Evolutionary conservation across 441 rosid species (phyloP).

Genomic region (Lepidium campestre): DNA sequence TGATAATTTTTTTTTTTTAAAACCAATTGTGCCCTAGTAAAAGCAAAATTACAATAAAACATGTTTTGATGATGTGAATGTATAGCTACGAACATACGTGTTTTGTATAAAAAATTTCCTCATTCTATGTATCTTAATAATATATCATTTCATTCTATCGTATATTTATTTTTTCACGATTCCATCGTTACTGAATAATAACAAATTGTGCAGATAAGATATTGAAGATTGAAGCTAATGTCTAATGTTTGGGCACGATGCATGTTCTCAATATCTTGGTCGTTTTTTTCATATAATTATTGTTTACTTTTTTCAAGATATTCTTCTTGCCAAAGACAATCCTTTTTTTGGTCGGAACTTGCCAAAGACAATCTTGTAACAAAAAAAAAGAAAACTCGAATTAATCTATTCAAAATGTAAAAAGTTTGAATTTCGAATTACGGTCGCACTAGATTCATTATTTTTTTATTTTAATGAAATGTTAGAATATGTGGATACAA

Average conservation of each 20-base stretch:
- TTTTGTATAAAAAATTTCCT: neutral
- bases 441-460: neutral
- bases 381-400: neutral
- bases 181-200: neutral
- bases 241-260: slow-evolving; percentile 11
- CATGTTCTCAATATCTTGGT: slow-evolving; percentile 26
- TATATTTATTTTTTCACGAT: neutral
- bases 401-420: neutral
- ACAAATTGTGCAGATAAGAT: neutral
- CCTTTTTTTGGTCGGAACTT: too few relatives aligned
- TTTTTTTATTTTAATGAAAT: neutral
- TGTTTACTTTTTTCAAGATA: slow-evolving; percentile 3
- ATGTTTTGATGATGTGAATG: neutral
- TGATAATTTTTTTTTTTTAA: too few relatives aligned
- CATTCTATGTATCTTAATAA: neutral
- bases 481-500: neutral
- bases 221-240: slow-evolving; percentile 1
- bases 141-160: neutral
- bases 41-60: too few relatives aligned
- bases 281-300: slow-evolving; percentile 4
- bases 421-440: neutral
- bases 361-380: neutral
- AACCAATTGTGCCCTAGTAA: too few relatives aligned
- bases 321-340: neutral
- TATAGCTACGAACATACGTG: neutral